Evolutionary conservation across 352 stramenopile genomes (phyloP).

Genomic region (Pythium sp.): DNA sequence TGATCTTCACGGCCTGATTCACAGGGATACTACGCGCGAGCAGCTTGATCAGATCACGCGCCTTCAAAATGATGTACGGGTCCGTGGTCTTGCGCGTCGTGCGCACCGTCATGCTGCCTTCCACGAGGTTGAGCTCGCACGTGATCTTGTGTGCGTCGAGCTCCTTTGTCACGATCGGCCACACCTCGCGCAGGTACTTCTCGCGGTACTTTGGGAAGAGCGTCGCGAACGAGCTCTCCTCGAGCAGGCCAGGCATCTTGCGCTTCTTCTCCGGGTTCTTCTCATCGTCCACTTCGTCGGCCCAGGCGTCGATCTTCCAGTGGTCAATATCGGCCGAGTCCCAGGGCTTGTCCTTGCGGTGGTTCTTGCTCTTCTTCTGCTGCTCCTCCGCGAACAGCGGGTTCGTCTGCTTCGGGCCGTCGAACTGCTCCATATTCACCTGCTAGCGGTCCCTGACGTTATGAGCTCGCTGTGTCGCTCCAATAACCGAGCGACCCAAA

Average conservation of each 20-base stretch:
- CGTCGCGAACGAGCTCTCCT: slow-evolving; percentile 99
- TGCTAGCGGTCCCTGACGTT: background rate
- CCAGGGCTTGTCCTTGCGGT: slow-evolving; percentile 99
- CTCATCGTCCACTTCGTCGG: slow-evolving; percentile 78
- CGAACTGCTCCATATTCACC: slow-evolving; percentile 64
- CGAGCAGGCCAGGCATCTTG: slow-evolving; percentile 87
- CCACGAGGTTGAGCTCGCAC: slow-evolving; percentile 98
- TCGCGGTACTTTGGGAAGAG: slow-evolving; percentile 99
- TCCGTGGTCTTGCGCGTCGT: slow-evolving; percentile 96
- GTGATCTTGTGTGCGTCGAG: slow-evolving; percentile 94
- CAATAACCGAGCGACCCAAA: background rate
- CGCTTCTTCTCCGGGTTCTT: slow-evolving; percentile 68
- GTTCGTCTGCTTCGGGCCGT: slow-evolving; percentile 44
- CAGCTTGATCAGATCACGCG: slow-evolving; percentile 98
- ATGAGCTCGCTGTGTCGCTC: background rate
- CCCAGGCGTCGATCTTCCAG: slow-evolving; percentile 95
- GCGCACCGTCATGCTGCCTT: slow-evolving; percentile 90
- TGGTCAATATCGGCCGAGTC: slow-evolving; percentile 98
- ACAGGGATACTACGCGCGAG: slow-evolving; percentile 96
- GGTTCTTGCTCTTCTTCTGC: slow-evolving; percentile 86
- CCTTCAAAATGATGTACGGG: slow-evolving; percentile 99
- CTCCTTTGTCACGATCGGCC: slow-evolving; percentile 97
- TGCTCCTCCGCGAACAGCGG: slow-evolving; percentile 39
- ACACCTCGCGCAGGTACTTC: slow-evolving; percentile 98
- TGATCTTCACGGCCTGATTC: slow-evolving; percentile 96